Evolutionary conservation across 1,284 basidiomycete species (phyloP).

Genomic region (Leccinum fallax): DNA sequence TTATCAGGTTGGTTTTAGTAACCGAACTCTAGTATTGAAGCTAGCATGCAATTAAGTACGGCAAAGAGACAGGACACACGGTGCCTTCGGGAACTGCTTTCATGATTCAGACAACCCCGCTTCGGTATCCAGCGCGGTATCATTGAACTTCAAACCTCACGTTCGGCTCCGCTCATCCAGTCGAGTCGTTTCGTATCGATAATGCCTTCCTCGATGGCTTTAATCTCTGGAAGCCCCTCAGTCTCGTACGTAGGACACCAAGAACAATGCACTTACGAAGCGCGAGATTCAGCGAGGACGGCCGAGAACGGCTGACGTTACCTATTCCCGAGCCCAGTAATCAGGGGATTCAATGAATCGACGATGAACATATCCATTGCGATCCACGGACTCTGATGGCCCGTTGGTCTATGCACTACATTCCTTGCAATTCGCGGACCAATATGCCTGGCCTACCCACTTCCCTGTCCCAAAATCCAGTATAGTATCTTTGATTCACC

Average conservation of each 20-base stretch:
- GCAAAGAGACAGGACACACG: conserved; percentile 1
- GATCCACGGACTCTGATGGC: conserved; percentile 38
- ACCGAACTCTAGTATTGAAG: neutral
- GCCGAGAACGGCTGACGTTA: conserved; percentile 35
- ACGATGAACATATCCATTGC: conserved; percentile 29
- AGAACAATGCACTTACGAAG: conserved; percentile 30
- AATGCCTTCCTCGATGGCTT: conserved; percentile 8
- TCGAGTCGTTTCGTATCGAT: neutral
- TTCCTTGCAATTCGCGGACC: conserved; percentile 14
- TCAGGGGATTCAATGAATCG: neutral
- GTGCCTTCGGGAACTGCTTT: neutral
- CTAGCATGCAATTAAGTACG: neutral
- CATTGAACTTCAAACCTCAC: neutral
- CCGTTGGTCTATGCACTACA: conserved; percentile 38
- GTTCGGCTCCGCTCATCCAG: neutral
- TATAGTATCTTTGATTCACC: too few relatives aligned
- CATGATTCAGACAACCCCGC: conserved; percentile 3
- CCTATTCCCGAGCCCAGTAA: conserved; percentile 22
- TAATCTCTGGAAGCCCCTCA: conserved; percentile 29
- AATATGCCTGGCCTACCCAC: too few relatives aligned
- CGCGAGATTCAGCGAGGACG: conserved; percentile 40
- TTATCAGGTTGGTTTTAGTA: neutral
- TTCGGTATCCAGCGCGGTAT: neutral
- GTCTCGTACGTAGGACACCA: neutral
- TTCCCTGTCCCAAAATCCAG: too few relatives aligned